Conservation (phyloP, 2,329 filamentous ascomycete species). For the Aspergillus pseudoviridinutans region DNA sequence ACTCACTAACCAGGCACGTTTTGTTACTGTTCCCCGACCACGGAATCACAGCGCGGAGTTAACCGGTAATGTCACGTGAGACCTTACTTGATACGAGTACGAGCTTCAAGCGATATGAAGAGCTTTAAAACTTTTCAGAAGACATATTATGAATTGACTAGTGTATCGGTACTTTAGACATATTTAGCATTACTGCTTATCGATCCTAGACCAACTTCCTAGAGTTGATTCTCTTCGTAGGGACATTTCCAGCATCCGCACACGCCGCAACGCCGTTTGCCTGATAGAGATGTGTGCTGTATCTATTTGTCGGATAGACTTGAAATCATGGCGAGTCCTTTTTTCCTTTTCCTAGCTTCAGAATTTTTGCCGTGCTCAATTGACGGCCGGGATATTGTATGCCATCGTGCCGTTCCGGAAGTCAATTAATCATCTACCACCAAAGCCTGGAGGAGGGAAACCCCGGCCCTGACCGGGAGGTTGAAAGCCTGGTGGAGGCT, state of each 20-base stretch:
- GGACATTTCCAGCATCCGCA: constrained; percentile 33
- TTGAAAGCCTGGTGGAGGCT: constrained; percentile 70
- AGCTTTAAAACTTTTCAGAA: background rate
- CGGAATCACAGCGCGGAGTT: constrained; percentile 19
- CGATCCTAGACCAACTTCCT: constrained; percentile 11
- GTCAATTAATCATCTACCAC: constrained; percentile 35
- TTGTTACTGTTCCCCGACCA: constrained; percentile 11
- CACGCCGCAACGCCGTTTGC: constrained; percentile 41
- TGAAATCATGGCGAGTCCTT: constrained; percentile 13
- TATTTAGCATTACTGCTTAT: constrained; percentile 22
- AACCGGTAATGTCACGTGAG: constrained; percentile 17
- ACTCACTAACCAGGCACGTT: constrained; percentile 1
- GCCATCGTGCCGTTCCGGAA: constrained; percentile 19
- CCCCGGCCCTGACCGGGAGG: constrained; percentile 55
- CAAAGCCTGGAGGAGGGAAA: constrained; percentile 50
- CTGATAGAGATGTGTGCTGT: constrained; percentile 29
- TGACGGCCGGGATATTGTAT: constrained; percentile 20
- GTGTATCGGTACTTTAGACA: constrained; percentile 12
- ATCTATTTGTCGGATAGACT: constrained; percentile 18
- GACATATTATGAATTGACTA: constrained; percentile 15
- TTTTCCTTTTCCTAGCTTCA: constrained; percentile 10
- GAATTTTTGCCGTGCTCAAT: constrained; percentile 15
- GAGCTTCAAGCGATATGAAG: background rate
- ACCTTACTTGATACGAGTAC: background rate
- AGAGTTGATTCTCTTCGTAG: constrained; percentile 22